A percentile compares a stretch with the other conserved stretches of the same genome.
These are phyloP conservation scores for Cordyceps militaris DNA, from an alignment of 2,329 filamentous ascomycete species.

Conservation along the genomic window DNA sequence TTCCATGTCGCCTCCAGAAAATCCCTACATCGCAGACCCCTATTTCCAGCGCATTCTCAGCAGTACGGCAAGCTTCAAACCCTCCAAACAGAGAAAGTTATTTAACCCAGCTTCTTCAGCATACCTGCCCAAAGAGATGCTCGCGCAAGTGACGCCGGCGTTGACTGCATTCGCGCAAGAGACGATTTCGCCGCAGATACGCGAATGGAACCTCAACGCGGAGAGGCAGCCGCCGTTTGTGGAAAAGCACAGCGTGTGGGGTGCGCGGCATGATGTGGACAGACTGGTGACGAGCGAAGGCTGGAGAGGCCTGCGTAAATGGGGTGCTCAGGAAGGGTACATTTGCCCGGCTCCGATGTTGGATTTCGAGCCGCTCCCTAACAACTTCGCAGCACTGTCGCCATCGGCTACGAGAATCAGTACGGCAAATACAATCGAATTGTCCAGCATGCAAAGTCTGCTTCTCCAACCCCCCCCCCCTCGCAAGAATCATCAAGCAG, in stretches of 20 bases:
- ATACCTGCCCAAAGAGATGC: constrained; percentile 7
- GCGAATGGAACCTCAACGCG: constrained; percentile 12
- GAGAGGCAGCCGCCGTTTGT: constrained; percentile 14
- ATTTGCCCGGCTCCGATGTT: neutral
- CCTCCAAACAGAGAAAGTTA: neutral
- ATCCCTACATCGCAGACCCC: constrained; percentile 7
- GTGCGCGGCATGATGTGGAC: constrained; percentile 11
- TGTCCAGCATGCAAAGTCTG: constrained; percentile 12
- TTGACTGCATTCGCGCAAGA: constrained; percentile 4
- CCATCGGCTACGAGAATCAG: constrained; percentile 9
- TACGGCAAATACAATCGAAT: constrained; percentile 12
- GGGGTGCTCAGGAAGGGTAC: constrained; percentile 12
- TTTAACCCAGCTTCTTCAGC: neutral
- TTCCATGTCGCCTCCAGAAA: constrained; percentile 2
- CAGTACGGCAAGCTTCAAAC: neutral
- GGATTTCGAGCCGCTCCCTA: neutral
- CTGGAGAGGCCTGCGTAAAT: constrained; percentile 12
- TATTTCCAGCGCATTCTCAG: constrained; percentile 3
- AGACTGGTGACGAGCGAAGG: constrained; percentile 14
- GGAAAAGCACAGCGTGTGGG: constrained; percentile 14
- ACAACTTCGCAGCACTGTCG: constrained; percentile 2
- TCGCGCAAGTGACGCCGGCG: neutral
- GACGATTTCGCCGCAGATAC: constrained; percentile 4
- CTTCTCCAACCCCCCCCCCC: neutral
- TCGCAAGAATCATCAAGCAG: neutral